Conservation (phyloP, 139 green algal species). For the Chlorella sp. region DNA sequence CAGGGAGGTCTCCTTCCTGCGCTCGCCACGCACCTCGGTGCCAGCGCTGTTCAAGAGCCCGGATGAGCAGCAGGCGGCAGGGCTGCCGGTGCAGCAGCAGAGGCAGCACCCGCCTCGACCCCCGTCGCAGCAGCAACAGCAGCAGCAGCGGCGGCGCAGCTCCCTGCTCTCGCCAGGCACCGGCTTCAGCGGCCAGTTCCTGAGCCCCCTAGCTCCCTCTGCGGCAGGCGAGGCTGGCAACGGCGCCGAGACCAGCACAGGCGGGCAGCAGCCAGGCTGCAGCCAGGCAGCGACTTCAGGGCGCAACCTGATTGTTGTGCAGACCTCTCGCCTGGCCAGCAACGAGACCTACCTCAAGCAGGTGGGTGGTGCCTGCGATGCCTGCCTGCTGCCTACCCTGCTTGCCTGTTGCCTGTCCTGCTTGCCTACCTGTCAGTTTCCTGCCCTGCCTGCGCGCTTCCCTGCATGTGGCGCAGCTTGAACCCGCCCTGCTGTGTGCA, state of each 20-base stretch:
- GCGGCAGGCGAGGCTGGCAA: neutral
- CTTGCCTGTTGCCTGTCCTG: neutral
- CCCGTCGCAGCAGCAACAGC: neutral
- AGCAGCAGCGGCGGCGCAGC: neutral
- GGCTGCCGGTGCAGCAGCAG: neutral
- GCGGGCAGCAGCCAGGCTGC: neutral
- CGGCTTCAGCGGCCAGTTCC: neutral
- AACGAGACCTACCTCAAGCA: neutral
- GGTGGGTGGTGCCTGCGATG: neutral
- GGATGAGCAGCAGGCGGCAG: neutral
- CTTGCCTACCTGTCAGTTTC: neutral
- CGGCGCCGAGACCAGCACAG: neutral
- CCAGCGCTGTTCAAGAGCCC: conserved; percentile 24
- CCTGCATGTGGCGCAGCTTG: too few species aligned
- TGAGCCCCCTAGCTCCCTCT: neutral
- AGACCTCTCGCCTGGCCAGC: neutral
- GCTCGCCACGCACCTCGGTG: neutral
- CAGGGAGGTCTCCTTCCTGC: conserved; percentile 3
- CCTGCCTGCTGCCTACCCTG: neutral
- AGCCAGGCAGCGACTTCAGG: neutral
- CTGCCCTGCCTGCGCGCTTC: too few species aligned
- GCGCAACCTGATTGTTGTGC: conserved; percentile 12
- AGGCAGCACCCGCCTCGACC: neutral
- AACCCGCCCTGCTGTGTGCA: neutral
- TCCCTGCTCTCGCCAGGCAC: neutral